Conservation (phyloP, 805 yeast genomes). For the Suhomyces tanzawaensis region DNA sequence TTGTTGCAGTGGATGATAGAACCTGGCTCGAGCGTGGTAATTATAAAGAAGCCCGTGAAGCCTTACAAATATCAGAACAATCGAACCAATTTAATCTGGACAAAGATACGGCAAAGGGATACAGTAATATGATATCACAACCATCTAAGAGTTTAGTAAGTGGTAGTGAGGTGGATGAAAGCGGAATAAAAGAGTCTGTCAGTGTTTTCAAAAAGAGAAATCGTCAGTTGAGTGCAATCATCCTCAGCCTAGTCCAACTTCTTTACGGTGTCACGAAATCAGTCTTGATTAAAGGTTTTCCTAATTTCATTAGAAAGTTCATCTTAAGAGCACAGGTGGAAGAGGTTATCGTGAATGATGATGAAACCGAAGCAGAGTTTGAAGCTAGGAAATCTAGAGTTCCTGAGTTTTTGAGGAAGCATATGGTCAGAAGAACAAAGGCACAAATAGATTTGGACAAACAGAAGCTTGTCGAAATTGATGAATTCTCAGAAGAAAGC, state of each 20-base stretch:
- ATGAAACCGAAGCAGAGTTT: constrained; percentile 7
- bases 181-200: background rate
- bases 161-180: constrained; percentile 12
- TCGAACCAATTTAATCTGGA: background rate
- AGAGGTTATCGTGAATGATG: background rate
- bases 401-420: constrained; percentile 29
- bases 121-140: constrained; percentile 27
- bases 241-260: constrained; percentile 20
- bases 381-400: constrained; percentile 10
- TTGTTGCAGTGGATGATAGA: constrained; percentile 44
- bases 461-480: constrained; percentile 11
- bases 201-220: constrained; percentile 23
- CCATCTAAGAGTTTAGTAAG: constrained; percentile 27
- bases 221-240: constrained; percentile 18
- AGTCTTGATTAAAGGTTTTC: too few relatives aligned
- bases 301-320: too few relatives aligned
- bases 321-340: background rate
- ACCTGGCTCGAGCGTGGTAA: constrained; percentile 53
- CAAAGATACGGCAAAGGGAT: constrained; percentile 17
- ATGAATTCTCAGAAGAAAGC: constrained; percentile 17
- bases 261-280: constrained; percentile 17
- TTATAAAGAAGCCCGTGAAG: constrained; percentile 10
- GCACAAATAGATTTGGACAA: background rate
- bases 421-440: constrained; percentile 23
- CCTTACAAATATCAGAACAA: background rate